Conservation (phyloP, 2,329 filamentous ascomycete species). For the Fusarium virguliforme region DNA sequence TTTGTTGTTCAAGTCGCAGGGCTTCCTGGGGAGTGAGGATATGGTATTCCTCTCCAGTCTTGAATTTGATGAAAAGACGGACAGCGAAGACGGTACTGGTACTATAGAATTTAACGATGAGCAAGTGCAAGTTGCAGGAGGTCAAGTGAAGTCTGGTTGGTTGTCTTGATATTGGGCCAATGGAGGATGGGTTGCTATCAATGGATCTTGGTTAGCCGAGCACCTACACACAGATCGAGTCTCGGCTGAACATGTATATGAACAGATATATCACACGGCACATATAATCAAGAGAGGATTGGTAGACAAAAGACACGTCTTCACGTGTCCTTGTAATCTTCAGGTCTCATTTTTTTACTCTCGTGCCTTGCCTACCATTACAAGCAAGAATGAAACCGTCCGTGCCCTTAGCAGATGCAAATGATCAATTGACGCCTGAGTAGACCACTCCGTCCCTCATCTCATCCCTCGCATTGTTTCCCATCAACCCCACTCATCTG, state of each 20-base stretch:
- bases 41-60: slow-evolving; percentile 25
- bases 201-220: neutral
- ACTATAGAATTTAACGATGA: slow-evolving; percentile 37
- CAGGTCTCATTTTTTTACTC: slow-evolving; percentile 57
- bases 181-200: neutral
- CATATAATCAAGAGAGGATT: slow-evolving; percentile 18
- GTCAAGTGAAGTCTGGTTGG: neutral
- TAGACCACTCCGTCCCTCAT: slow-evolving; percentile 58
- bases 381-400: slow-evolving; percentile 59
- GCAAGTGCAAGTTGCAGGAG: slow-evolving; percentile 15
- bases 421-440: slow-evolving; percentile 62
- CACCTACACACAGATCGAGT: too few relatives aligned
- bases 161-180: neutral
- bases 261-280: neutral
- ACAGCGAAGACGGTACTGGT: slow-evolving; percentile 19
- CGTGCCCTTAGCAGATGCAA: slow-evolving; percentile 60
- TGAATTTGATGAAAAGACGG: slow-evolving; percentile 40
- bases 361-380: slow-evolving; percentile 58
- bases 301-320: slow-evolving; percentile 49
- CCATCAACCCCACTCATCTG: slow-evolving; percentile 44
- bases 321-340: slow-evolving; percentile 53
- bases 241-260: neutral
- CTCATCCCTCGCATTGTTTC: slow-evolving; percentile 48
- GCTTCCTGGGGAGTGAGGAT: slow-evolving; percentile 33
- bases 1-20: slow-evolving; percentile 47